Percentiles rank a stretch among this genome's conserved stretches.
phyloP scores from a whole-genome alignment of 768 basidiomycete genomes.

The Pluteus cervinus region DNA sequence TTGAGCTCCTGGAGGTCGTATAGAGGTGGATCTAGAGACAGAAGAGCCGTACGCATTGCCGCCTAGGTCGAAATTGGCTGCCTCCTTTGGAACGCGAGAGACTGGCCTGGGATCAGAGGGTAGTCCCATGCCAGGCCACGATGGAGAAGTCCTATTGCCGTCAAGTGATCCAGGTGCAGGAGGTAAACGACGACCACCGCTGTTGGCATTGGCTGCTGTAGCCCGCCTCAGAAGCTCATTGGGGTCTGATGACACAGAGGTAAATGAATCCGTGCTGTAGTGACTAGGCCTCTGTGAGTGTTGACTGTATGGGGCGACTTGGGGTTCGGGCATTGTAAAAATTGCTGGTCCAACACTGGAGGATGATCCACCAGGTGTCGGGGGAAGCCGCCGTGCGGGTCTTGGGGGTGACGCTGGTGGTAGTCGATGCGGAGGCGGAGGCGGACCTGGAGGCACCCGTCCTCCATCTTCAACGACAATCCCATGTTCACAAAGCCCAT shows the following conservation, averaged over 20 bases:
- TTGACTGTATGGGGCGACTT: constrained; percentile 31
- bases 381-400: constrained; percentile 36
- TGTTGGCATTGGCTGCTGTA: constrained; percentile 9
- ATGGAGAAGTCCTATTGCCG: too few relatives aligned
- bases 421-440: constrained; percentile 21
- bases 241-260: constrained; percentile 15
- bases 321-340: constrained; percentile 38
- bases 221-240: constrained; percentile 13
- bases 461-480: neutral
- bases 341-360: too few relatives aligned
- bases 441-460: too few relatives aligned
- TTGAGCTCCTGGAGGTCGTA: constrained; percentile 25
- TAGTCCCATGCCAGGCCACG: constrained; percentile 9
- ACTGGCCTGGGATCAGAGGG: constrained; percentile 11
- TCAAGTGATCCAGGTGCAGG: constrained; percentile 13
- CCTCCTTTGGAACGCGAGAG: constrained; percentile 8
- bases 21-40: constrained; percentile 13
- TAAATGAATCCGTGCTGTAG: constrained; percentile 19
- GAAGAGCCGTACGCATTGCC: constrained; percentile 14
- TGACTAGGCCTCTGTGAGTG: constrained; percentile 16
- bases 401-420: neutral
- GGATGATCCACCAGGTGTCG: constrained; percentile 34
- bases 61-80: constrained; percentile 8
- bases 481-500: constrained; percentile 5
- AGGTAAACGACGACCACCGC: constrained; percentile 13